Evolutionary conservation across 2,329 filamentous ascomycete species (phyloP), one percentile per base, ranked within the genome.

Genomic region (Fonsecaea monophora): DNA sequence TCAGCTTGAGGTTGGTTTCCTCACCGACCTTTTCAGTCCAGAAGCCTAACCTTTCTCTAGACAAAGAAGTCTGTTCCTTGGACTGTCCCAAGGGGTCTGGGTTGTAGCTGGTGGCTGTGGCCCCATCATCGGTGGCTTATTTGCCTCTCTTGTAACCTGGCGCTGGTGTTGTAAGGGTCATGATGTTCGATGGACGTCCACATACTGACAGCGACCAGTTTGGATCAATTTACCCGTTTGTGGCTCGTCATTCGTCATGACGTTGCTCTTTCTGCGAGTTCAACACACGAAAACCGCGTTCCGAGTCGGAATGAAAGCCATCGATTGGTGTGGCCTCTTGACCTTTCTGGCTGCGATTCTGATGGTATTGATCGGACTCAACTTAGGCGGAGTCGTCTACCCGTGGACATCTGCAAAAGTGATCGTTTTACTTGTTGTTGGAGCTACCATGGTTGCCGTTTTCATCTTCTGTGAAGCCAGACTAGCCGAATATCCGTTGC

Each of bases 361-460:
- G n/a, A 94, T 96, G 91, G 83, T 96, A 70, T 86, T 97, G 3
- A 87, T 97, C 48, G 93, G 92, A 0, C 85, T 97, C 10, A 90
- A 96, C 74, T 92, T 94, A 69, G 93, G 93, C 62, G 92, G 92
- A 57, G 86, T 92, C 60, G 83, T 83, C 18, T 87, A 86, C 69
- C 89, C 92, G 1, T 96, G 92, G 92, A 78, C 80, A 60, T 93
- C 90, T 0, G 83, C 90, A 1, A 89, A 86, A 0, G 90, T 93
- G 38, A 84, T 96, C 73, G 93, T 90, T 73, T 83, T 96, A 30
- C 83, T 96, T 69, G 80, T 94, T 55, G 92, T 94, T 71, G 92
- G 92, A 18, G 74, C 86, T 30, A 64, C 90, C 25, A 82, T 84
- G 7, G 82, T 89, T 61, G 84, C 69, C 12, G 69, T 93, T 40